phyloP scores from a whole-genome alignment of 331 rosid species.

The Arachis monticola region DNA sequence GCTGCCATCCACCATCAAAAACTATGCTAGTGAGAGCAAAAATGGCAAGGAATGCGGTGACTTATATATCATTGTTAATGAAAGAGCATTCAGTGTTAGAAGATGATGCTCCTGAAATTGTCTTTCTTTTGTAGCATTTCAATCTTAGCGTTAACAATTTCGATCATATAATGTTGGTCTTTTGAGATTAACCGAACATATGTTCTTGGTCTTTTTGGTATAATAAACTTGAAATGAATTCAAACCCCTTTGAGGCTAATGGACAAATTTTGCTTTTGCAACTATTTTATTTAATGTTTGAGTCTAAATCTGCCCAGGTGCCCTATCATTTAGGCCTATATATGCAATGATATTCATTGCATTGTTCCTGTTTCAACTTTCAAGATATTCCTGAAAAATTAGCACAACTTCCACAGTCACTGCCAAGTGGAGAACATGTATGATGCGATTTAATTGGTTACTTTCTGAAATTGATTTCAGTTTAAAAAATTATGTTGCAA shows the following conservation, averaged over 20 bases:
- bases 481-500: not conserved
- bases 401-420: not conserved
- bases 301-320: not conserved
- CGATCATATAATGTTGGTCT: not conserved
- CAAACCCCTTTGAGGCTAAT: not conserved
- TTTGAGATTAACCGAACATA: not conserved
- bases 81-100: not conserved
- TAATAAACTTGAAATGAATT: not conserved
- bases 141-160: not conserved
- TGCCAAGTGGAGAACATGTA: not conserved
- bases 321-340: not conserved
- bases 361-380: not conserved
- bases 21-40: not conserved
- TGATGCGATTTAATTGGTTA: not conserved
- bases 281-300: not conserved
- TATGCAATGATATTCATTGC: not conserved
- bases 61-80: not conserved
- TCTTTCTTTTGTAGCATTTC: not conserved
- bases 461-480: not conserved
- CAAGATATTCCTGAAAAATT: not conserved
- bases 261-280: not conserved
- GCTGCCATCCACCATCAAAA: too few species aligned
- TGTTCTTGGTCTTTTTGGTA: conserved; percentile 5
- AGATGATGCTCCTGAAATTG: not conserved
- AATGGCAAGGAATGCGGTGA: conserved; percentile 2